Evolutionary conservation across 2,329 filamentous ascomycete genomes (phyloP), one percentile per base, ranked within the genome.

Genomic region (Trichophyton schoenleinii): DNA sequence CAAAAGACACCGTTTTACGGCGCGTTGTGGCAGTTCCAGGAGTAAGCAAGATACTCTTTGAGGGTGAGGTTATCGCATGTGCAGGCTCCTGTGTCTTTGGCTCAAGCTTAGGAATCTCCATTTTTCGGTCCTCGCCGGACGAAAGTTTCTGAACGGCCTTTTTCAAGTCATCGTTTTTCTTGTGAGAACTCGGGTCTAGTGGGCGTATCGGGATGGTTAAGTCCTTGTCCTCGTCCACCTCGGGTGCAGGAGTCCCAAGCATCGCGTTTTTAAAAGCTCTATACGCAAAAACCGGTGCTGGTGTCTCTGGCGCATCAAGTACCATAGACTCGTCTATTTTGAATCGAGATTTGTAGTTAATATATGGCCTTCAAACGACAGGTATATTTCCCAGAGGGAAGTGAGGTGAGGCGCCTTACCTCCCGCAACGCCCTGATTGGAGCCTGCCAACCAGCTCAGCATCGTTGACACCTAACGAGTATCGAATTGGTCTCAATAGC

Each of bases 281-380:
- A 61, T 85, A 80, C 18, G 84, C 84, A 69, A 87, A 87, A 22
- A 86, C 78, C 55, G 83, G 83, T 55, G 83, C 84, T 7, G 85
- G 84, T 0, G 85, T 87, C 65, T 85, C 82, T 58, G 83, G 84
- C 5, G 80, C 75, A 48, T 85, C 83, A 62, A 80, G 67, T 62
- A 75, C 71, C 22, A 61, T 58, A 20, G 58, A 62, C 20, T 61
- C 60, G 38, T 62, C 62, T 64, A 31, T 42, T 52, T 28, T 7
- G 25, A 52, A 15, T 52, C 11, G 20, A 52, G 46, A 60, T 60
- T 18, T 58, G 60, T 41, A 34, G 31, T 60, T 55, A 63, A 18
- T 53, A 64, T 38, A 38, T 38, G 8, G 34, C 4, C 9, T 38
- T 38, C 9, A 22, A n/a, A 28, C 15, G 13, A 20, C 36, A 57